Evolutionary conservation across 2,329 filamentous ascomycete genomes (phyloP).

Genomic region (Sporothrix phasma): DNA sequence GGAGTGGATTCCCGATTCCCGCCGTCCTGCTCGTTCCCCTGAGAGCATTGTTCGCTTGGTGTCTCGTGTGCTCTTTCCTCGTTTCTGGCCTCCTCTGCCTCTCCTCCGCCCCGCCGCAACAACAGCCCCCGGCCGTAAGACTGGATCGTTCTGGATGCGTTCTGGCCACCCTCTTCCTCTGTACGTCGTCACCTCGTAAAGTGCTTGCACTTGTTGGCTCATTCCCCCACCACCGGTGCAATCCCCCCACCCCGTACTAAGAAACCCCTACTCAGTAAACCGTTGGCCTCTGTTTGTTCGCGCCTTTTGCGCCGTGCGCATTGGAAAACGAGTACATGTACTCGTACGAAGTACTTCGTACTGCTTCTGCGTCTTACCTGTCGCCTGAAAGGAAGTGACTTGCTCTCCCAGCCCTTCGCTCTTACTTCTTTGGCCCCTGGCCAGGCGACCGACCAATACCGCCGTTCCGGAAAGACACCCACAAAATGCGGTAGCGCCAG

Average conservation of each 20-base stretch:
- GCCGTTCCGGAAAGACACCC: background rate
- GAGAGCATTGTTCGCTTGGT: no score
- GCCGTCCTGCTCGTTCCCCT: background rate
- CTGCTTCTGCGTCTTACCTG: background rate
- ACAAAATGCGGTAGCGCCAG: background rate
- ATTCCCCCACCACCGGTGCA: background rate
- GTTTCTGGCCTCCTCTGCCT: background rate
- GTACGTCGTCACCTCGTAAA: background rate
- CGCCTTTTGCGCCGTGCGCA: background rate
- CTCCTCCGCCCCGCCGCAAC: no score
- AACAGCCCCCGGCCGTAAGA: no score
- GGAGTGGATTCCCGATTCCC: constrained; percentile 5
- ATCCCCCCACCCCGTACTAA: no score
- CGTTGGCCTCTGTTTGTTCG: background rate
- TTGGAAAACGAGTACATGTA: background rate
- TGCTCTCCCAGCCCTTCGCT: background rate
- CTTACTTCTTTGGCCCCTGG: constrained; percentile 1
- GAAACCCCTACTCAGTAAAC: no score
- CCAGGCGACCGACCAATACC: background rate
- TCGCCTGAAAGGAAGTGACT: no score
- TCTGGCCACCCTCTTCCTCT: no score
- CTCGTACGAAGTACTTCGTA: no score
- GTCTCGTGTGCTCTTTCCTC: background rate
- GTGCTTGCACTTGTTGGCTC: background rate
- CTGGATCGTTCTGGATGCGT: no score